Evolutionary conservation across 2,329 filamentous ascomycete species (phyloP).

Genomic region (Helminthosporium solani): DNA sequence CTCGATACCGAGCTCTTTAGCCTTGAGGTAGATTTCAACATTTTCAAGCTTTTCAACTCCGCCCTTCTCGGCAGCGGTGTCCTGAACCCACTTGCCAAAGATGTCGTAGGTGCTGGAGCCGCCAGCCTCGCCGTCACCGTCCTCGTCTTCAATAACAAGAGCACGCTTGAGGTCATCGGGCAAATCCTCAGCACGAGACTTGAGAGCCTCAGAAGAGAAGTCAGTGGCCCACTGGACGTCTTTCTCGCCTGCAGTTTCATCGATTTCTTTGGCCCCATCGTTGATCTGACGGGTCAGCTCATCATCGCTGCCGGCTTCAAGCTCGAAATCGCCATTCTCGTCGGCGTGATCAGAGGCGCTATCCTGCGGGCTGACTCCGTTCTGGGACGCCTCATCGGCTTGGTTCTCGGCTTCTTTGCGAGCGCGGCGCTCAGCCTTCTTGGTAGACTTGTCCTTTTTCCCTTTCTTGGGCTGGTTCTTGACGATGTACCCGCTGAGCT

Average conservation of each 20-base stretch:
- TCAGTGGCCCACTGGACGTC: constrained; percentile 96
- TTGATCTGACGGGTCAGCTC: constrained; percentile 80
- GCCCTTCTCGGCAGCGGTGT: constrained; percentile 68
- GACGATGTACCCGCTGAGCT: constrained; percentile 95
- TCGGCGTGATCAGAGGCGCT: constrained; percentile 65
- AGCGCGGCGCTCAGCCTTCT: constrained; percentile 82
- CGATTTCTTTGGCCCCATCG: constrained; percentile 69
- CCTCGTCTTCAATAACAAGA: constrained; percentile 79
- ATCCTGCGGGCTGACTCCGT: constrained; percentile 64
- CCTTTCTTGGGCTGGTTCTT: constrained; percentile 92
- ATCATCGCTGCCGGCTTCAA: constrained; percentile 81
- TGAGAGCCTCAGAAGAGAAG: constrained; percentile 92
- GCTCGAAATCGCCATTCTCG: constrained; percentile 65
- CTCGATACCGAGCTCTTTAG: constrained; percentile 93
- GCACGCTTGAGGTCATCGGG: constrained; percentile 94
- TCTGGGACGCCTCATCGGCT: constrained; percentile 53
- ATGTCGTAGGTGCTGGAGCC: constrained; percentile 80
- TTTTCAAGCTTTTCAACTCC: constrained; percentile 79
- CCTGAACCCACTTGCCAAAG: constrained; percentile 88
- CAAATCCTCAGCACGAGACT: constrained; percentile 87
- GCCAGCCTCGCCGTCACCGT: constrained; percentile 78
- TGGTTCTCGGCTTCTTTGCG: constrained; percentile 70
- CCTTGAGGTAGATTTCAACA: constrained; percentile 92
- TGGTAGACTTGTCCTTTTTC: constrained; percentile 96
- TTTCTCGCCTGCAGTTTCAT: constrained; percentile 67